These are phyloP conservation scores for Penicillium hordei DNA, from an alignment of 2,329 filamentous ascomycete genomes.

Conservation along the genomic window DNA sequence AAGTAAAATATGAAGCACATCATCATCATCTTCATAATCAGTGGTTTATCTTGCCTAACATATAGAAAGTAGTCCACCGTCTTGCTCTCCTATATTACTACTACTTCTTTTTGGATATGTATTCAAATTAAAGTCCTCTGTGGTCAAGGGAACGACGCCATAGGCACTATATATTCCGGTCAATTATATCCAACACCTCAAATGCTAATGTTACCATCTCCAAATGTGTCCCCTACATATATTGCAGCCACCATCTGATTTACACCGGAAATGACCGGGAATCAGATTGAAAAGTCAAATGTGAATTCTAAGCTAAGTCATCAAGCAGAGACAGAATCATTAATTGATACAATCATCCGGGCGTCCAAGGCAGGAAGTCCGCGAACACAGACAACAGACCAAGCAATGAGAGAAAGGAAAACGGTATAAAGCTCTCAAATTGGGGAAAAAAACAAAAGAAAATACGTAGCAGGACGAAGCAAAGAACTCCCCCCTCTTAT, in stretches of 20 bases:
- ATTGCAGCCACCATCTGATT: no score
- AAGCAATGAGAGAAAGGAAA: constrained; percentile 15
- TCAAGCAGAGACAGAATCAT: constrained; percentile 21
- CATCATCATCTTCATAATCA: neutral
- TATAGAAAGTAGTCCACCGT: neutral
- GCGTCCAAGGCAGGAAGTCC: constrained; percentile 1
- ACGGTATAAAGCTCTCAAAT: constrained; percentile 30
- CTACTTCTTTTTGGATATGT: no score
- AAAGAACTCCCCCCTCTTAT: constrained; percentile 9
- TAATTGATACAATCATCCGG: constrained; percentile 24
- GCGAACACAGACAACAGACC: constrained; percentile 10
- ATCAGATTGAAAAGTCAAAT: constrained; percentile 9
- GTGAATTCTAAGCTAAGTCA: constrained; percentile 17
- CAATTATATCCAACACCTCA: neutral
- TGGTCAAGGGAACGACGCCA: neutral
- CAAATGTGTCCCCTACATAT: neutral
- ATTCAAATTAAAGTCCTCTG: no score
- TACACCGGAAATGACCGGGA: neutral
- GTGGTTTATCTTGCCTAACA: no score
- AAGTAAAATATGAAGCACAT: neutral
- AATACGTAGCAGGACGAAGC: constrained; percentile 3
- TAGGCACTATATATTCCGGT: neutral
- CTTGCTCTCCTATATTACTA: no score
- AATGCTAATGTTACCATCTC: neutral
- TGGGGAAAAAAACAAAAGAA: constrained; percentile 10